A percentile compares a stretch with the other conserved stretches of the same genome.
These are phyloP conservation scores for Fusarium lateritium DNA, from an alignment of 2,329 filamentous ascomycete species.

Conservation along the genomic window DNA sequence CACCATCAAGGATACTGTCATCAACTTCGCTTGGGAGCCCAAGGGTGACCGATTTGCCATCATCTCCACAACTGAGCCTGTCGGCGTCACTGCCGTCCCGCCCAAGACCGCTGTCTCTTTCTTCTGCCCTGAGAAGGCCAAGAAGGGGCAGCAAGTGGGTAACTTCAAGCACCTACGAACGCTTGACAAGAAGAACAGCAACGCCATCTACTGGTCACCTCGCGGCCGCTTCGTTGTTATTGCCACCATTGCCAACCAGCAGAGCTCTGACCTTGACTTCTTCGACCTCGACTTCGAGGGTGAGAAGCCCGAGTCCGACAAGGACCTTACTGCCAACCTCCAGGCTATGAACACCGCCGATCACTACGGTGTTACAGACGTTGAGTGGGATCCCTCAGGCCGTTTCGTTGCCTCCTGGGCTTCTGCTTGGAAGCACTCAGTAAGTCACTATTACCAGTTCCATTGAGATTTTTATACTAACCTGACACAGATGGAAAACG, in stretches of 20 bases:
- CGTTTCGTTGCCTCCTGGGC: conserved; percentile 95
- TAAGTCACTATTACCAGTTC: conserved; percentile 64
- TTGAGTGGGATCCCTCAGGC: conserved; percentile 98
- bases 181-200: conserved; percentile 99
- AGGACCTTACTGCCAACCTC: conserved; percentile 94
- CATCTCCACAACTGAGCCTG: conserved; percentile 92
- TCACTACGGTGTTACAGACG: conserved; percentile 97
- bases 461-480: conserved; percentile 41
- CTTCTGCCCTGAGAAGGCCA: conserved; percentile 96
- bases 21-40: conserved; percentile 99
- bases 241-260: conserved; percentile 91
- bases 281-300: conserved; percentile 98
- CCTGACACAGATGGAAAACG: conserved; percentile 94
- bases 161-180: conserved; percentile 98
- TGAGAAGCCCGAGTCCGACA: conserved; percentile 92
- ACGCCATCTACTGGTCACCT: conserved; percentile 99
- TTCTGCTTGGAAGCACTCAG: conserved; percentile 94
- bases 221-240: conserved; percentile 95
- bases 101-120: conserved; percentile 97
- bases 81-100: conserved; percentile 82
- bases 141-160: conserved; percentile 86
- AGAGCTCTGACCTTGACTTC: conserved; percentile 97
- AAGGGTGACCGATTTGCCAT: conserved; percentile 98
- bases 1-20: conserved; percentile 97
- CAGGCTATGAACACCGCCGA: conserved; percentile 95